A percentile compares a stretch with the other conserved stretches of the same genome.
phyloP scores from a whole-genome alignment of 495 filamentous ascomycete species.

The Hyaloscypha finlandica region DNA sequence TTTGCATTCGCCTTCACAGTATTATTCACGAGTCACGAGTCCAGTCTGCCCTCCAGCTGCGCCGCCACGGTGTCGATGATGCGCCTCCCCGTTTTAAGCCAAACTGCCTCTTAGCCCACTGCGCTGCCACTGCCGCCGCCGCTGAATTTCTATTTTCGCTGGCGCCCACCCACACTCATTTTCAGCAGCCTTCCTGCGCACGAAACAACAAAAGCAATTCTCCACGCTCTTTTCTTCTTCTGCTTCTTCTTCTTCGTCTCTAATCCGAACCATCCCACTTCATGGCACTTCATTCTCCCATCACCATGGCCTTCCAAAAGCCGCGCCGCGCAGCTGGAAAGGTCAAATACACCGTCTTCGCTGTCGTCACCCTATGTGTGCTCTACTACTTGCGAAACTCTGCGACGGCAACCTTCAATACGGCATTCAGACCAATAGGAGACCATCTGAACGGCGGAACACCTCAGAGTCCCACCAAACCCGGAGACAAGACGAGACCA shows the following conservation, averaged over 20 bases:
- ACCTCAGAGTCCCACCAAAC: background rate
- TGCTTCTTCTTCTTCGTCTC: background rate
- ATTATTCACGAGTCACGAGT: no score
- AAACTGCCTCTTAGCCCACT: no score
- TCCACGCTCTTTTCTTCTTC: background rate
- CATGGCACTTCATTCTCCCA: slow-evolving; percentile 29
- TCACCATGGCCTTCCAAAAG: slow-evolving; percentile 28
- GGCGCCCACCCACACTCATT: no score
- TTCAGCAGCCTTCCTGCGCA: background rate
- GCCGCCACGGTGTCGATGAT: no score
- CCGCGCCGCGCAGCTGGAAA: slow-evolving; percentile 25
- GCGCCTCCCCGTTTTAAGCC: no score
- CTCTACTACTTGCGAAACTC: slow-evolving; percentile 22
- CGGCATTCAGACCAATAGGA: background rate
- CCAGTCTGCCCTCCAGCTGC: no score
- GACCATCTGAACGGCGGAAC: background rate
- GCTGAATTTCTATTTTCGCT: no score
- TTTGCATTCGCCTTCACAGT: no score
- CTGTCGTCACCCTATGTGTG: slow-evolving; percentile 11
- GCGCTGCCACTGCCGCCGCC: no score
- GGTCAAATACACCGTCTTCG: slow-evolving; percentile 17
- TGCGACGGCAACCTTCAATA: background rate
- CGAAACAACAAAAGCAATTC: background rate
- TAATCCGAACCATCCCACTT: background rate
- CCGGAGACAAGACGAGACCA: slow-evolving; percentile 1